Evolutionary conservation across 805 yeast genomes (phyloP).

Genomic region (Ogataea ganodermae): DNA sequence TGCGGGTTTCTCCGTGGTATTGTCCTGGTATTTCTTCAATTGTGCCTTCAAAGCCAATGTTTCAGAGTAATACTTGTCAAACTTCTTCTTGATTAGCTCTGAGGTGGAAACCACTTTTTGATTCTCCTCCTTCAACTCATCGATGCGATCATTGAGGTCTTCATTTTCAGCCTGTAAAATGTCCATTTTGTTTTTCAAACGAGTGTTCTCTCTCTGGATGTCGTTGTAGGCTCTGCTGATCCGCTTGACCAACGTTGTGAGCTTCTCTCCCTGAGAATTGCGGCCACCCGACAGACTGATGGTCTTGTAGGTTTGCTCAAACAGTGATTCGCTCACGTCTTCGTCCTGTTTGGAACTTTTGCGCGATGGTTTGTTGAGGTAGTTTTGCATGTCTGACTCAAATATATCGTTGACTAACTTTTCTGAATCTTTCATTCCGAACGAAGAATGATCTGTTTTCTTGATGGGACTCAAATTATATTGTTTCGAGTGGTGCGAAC

Average conservation of each 20-base stretch:
- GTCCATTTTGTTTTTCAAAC: constrained; percentile 2
- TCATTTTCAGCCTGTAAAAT: constrained; percentile 10
- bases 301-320: constrained; percentile 22
- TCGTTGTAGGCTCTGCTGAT: constrained; percentile 16
- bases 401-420: constrained; percentile 27
- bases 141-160: background rate
- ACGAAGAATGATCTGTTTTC: constrained; percentile 10
- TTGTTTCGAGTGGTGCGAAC: constrained; percentile 20
- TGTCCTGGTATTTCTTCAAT: constrained; percentile 7
- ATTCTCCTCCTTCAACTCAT: constrained; percentile 13
- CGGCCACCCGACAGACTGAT: constrained; percentile 15
- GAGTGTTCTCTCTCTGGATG: constrained; percentile 10
- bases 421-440: constrained; percentile 28
- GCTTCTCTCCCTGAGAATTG: constrained; percentile 18
- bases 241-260: constrained; percentile 14
- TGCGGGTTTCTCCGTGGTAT: background rate
- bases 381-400: constrained; percentile 22
- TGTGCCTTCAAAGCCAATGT: constrained; percentile 14
- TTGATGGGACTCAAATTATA: constrained; percentile 33
- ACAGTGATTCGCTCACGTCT: constrained; percentile 17
- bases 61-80: constrained; percentile 22
- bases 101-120: constrained; percentile 8
- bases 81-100: constrained; percentile 19
- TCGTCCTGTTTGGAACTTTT: constrained; percentile 10
- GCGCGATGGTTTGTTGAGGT: constrained; percentile 6